Base-by-base conservation (phyloP, 1,139 yeast species). In the Nakaseomyces glabratus region DNA sequence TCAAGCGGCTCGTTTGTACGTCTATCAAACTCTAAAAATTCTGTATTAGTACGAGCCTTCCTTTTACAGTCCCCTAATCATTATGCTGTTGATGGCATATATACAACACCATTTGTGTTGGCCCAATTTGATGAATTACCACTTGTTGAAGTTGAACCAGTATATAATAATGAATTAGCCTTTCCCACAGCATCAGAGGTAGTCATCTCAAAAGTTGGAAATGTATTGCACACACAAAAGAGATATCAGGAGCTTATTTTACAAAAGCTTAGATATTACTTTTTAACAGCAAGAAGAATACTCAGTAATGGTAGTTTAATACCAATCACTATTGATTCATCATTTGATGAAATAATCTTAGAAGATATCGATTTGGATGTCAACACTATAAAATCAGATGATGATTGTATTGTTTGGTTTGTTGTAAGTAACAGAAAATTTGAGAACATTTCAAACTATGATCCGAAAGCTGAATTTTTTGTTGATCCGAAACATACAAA, bases 371-470 rank as follows among this genome's bases (percentile, higher is more conserved):
- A 25, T 2, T 25, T 29, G 3, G 35, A 26, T n/a, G 31, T 25
- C 11, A 21, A 30, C 4, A 9, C n/a, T n/a, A 14, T 14, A 2
- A 12, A 68, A 2, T 86, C 85, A 0, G 60, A 63, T 2, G 84
- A 85, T 0, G 86, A 86, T 51, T 68, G 75, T 0, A 72, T 88
- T 10, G 94, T 90, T 0, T 90, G 96, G 96, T 88, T 86, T 57
- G 73, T 73, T 46, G 62, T 71, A 7, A 62, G 65, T 15, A 55
- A 61, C 14, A 68, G 69, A 0, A 62, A 55, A 3, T 43, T 57
- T 16, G 44, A 47, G 9, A 42, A 40, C 5, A 48, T 45, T 18
- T 54, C 55, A 2, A 55, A 55, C 1, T 46, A 51, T 0, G 53
- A 52, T 1, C 58, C 65, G 0, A 54, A 56, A 2, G 37, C 43